Evolutionary conservation across 176 grass and related monocot genomes (phyloP).

Genomic region (Metroxylon sagu): DNA sequence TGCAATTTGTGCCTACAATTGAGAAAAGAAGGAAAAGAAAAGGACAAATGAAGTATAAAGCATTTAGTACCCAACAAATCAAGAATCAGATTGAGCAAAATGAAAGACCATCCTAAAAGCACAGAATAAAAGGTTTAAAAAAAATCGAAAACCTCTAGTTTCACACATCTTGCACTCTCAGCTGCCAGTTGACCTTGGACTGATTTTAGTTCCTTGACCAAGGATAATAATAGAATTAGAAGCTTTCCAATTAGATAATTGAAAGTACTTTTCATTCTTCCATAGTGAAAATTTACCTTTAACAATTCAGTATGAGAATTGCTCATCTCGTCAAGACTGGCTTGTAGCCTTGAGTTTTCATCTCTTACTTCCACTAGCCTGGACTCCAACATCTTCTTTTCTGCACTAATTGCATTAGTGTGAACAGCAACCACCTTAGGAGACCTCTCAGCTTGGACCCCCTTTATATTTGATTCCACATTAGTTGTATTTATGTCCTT

Average conservation of each 20-base stretch:
- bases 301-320: constrained; percentile 55
- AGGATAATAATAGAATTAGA: constrained; percentile 9
- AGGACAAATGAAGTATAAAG: neutral
- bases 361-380: constrained; percentile 47
- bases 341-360: constrained; percentile 64
- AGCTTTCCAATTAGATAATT: constrained; percentile 1
- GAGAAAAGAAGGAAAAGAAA: constrained; percentile 9
- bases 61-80: too few species aligned
- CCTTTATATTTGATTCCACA: constrained; percentile 49
- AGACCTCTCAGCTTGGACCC: constrained; percentile 37
- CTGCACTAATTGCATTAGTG: constrained; percentile 40
- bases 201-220: constrained; percentile 77
- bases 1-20: constrained; percentile 64
- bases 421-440: constrained; percentile 44
- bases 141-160: constrained; percentile 62
- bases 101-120: constrained; percentile 8
- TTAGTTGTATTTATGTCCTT: constrained; percentile 38
- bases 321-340: constrained; percentile 51
- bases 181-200: constrained; percentile 71
- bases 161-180: constrained; percentile 82
- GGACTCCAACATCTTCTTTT: constrained; percentile 48
- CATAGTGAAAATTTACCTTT: constrained; percentile 48
- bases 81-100: constrained; percentile 3
- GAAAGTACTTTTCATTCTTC: constrained; percentile 9
- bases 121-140: neutral